Base-by-base conservation (phyloP, 768 basidiomycete species). In the Tremella fuciformis region DNA sequence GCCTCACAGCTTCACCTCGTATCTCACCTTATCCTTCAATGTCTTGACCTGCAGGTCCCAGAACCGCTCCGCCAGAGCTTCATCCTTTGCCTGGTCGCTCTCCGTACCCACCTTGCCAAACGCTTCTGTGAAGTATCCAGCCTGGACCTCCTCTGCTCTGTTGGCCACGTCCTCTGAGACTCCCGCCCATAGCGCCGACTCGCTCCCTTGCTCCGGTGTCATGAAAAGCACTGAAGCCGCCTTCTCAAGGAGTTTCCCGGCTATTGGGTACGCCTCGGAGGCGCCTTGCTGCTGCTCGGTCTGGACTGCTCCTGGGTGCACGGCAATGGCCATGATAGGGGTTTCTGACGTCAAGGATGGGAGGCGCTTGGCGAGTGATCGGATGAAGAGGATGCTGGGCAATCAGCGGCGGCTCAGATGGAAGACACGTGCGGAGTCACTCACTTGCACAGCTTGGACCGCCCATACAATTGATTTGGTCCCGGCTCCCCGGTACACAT, bases 241-340 rank as follows among this genome's bases (percentile, higher is more conserved):
- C 13, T 39, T 60, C 49, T 71, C 69, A 39, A 77, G 57, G 15
- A 58, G 58, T 42, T 66, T 69, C 8, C 76, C 76, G 1, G 72
- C 56, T 0, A 61, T 8, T 8, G 65, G 65, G 64, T 77, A 77
- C 3, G 71, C 67, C 40, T 77, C 65, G 13, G 70, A 62, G 1
- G 73, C 71, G 53, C 71, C 72, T 46, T 66, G 50, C 61, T 77
- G 70, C 55, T 77, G 76, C 47, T 73, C 74, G 38, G 76, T 77
- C 0, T 65, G 64, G 13, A 77, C 76, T 22, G 72, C 73, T 37
- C 76, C 76, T 16, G 76, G 76, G 55, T 77, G 76, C 26, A 64
- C 62, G 24, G 74, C 59, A 37, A 75, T 55, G 22, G 73, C 66
- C 18, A 77, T 54, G 63, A 77, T 69, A 13, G 68, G 68, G 3